Evolutionary conservation across 768 basidiomycete genomes (phyloP), one percentile per base, ranked within the genome.

Genomic region (Pleurotus djamor): DNA sequence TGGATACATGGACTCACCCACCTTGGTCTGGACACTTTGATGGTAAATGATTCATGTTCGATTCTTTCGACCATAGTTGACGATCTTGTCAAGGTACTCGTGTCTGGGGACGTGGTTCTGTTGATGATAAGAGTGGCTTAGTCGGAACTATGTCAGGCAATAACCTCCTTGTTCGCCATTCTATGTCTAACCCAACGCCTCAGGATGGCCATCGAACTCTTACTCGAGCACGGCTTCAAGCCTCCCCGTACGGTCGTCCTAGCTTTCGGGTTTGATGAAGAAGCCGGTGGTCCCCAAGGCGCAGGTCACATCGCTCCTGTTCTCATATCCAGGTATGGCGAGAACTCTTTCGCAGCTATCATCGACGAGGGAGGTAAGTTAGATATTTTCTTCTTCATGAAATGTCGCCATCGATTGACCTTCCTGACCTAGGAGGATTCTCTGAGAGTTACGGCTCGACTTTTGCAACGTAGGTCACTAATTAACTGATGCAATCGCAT

Each of bases 341-440:
- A 82, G 60, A 71, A 94, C 66, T 81, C 83, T 5, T 85, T 93
- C 67, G 84, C 90, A 0, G 78, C 96, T 67, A 71, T 97, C 48
- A 78, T 98, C 37, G 96, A 98, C 66, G 96, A 98, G 76, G 94
- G 95, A 35, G 84, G 92, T 86, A 69, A 67, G 76, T 69, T 33
- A 14, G n/a, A 34, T 16, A 10, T 3, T 21, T 10, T 13, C 38
- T 5, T 2, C 36, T n/a, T 5, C 16, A 28, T 21, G 9, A 9
- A 54, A 36, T 6, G n/a, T 37, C 37, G 16, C 35, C 2, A 16
- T 41, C 6, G 38, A 41, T n/a, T 41, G 16, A 9, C 38, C 0
- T 34, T 16, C 36, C 28, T 41, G 10, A n/a, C 41, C 35, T 61
- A 80, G 87, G 79, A 8, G 52, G 52, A 21, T 86, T 81, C 51